Evolutionary conservation across 306 rosid species (phyloP).

Genomic region (Ammopiptanthus mongolicus): DNA sequence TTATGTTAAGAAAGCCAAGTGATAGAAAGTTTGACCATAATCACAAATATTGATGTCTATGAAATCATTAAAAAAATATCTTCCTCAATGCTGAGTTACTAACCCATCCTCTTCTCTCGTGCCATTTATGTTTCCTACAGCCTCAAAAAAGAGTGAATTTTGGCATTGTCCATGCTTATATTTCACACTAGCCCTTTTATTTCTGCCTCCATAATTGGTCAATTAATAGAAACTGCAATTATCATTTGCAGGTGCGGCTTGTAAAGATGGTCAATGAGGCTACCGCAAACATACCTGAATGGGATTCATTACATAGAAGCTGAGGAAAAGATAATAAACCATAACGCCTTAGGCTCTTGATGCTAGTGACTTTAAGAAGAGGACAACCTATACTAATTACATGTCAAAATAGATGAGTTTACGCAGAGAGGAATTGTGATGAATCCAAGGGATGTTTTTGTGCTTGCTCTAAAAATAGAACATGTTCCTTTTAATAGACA

Average conservation of each 20-base stretch:
- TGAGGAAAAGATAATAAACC: constrained; percentile 15
- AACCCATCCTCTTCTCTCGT: background rate
- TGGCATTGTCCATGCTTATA: background rate
- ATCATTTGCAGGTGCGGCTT: constrained; percentile 56
- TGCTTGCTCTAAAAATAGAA: constrained; percentile 2
- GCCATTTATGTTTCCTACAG: background rate
- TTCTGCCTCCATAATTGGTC: background rate
- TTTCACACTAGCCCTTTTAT: background rate
- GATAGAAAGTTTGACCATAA: background rate
- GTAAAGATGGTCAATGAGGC: constrained; percentile 87
- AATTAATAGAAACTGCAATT: constrained; percentile 3
- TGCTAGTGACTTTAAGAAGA: constrained; percentile 6
- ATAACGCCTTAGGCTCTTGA: background rate
- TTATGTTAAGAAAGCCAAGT: background rate
- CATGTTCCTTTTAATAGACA: background rate
- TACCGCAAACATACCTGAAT: constrained; percentile 60
- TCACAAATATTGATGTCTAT: background rate
- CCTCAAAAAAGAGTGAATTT: background rate
- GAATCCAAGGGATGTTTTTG: constrained; percentile 28
- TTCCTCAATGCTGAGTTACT: background rate
- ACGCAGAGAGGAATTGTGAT: constrained; percentile 17
- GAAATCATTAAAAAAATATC: background rate
- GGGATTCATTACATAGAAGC: constrained; percentile 46
- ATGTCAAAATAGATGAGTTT: constrained; percentile 22
- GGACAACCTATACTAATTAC: constrained; percentile 19